These are phyloP conservation scores for Pyricularia grisea DNA, from an alignment of 2,329 filamentous ascomycete genomes.

Conservation along the genomic window DNA sequence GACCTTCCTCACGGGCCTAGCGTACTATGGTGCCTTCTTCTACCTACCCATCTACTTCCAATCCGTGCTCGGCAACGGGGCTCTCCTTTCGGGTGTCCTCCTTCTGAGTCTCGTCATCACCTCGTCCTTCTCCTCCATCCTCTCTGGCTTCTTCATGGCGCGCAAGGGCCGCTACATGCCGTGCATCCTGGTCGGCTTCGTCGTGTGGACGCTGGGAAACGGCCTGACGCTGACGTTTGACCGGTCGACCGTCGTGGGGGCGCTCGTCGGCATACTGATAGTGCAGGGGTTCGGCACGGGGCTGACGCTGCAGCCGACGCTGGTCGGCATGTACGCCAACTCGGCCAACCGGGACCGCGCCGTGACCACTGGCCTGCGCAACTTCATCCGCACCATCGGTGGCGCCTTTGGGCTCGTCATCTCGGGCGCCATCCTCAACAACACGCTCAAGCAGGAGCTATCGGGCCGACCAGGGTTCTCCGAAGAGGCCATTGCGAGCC, in stretches of 20 bases:
- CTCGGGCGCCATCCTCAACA: conserved; percentile 21
- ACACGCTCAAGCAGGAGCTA: conserved; percentile 14
- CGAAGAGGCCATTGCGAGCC: conserved; percentile 11
- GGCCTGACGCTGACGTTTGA: conserved; percentile 19
- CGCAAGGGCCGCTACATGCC: conserved; percentile 18
- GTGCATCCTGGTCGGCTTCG: conserved; percentile 21
- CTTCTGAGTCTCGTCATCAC: conserved; percentile 19
- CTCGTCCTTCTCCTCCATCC: conserved; percentile 18
- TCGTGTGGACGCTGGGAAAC: conserved; percentile 24
- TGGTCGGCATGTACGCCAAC: conserved; percentile 27
- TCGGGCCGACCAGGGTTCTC: conserved; percentile 4
- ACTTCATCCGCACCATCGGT: conserved; percentile 26
- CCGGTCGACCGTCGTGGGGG: conserved; percentile 14
- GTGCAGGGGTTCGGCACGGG: conserved; percentile 25
- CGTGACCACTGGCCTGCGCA: conserved; percentile 26
- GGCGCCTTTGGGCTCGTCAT: conserved; percentile 23
- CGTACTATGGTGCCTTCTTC: conserved; percentile 9
- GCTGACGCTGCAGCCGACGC: conserved; percentile 24
- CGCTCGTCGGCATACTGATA: conserved; percentile 20
- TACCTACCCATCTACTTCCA: conserved; percentile 22
- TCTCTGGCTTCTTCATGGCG: conserved; percentile 21
- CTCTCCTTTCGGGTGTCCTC: conserved; percentile 19
- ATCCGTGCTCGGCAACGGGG: conserved; percentile 17
- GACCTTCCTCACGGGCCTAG: conserved; percentile 10
- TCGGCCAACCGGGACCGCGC: conserved; percentile 24